A percentile compares a stretch with the other conserved stretches of the same genome.
phyloP scores from a whole-genome alignment of 148 eudicot species.

The Chenopodium suecicum region DNA sequence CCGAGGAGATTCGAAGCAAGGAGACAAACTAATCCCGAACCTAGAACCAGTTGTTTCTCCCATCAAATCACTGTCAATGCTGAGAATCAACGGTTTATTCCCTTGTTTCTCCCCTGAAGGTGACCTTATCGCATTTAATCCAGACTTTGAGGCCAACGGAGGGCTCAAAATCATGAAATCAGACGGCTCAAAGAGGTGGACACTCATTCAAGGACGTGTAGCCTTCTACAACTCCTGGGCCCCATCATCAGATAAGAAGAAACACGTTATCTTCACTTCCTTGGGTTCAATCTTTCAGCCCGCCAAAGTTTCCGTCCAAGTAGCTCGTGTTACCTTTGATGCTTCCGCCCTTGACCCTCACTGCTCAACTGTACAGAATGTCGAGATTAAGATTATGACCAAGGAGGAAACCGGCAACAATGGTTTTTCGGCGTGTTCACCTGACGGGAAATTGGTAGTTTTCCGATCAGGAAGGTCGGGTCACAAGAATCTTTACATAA shows the following conservation, averaged over 20 bases:
- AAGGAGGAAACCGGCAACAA: constrained; percentile 66
- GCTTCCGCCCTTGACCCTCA: constrained; percentile 23
- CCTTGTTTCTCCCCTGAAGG: constrained; percentile 66
- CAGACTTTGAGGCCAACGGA: constrained; percentile 34
- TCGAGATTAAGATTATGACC: constrained; percentile 49
- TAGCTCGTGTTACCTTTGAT: constrained; percentile 62
- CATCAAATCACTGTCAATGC: constrained; percentile 34
- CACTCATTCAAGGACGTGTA: constrained; percentile 37
- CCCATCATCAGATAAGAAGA: constrained; percentile 36
- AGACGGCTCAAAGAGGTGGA: constrained; percentile 76
- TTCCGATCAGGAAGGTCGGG: constrained; percentile 86
- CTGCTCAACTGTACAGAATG: constrained; percentile 20
- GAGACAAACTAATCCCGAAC: constrained; percentile 39
- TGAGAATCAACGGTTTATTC: constrained; percentile 61
- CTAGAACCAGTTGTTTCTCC: constrained; percentile 49
- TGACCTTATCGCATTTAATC: constrained; percentile 56
- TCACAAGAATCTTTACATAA: constrained; percentile 65
- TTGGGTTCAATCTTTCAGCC: constrained; percentile 66
- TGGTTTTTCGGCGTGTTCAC: constrained; percentile 79
- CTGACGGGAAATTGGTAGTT: constrained; percentile 69
- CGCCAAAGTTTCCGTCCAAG: constrained; percentile 47
- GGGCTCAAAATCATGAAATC: constrained; percentile 60
- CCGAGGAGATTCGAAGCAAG: constrained; percentile 38
- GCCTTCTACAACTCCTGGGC: constrained; percentile 65
- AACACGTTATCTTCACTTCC: constrained; percentile 63